Conservation (phyloP, 108 stramenopile species). For the Stephanodiscus minutulus region DNA sequence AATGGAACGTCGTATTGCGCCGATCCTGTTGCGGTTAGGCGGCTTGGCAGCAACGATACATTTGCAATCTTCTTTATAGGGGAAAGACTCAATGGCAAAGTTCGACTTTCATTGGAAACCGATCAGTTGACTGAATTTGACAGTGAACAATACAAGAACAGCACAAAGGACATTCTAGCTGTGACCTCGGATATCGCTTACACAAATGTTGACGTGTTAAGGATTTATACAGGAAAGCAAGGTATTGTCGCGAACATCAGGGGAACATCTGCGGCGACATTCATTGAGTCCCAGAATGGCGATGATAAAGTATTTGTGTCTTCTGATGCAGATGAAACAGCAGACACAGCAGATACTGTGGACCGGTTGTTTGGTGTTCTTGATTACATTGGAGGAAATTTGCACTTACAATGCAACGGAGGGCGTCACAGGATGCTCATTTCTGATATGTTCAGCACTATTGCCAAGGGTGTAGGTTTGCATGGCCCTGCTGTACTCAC, state of each 20-base stretch:
- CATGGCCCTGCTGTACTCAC: conserved; percentile 28
- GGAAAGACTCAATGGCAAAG: conserved; percentile 33
- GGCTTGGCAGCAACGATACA: conserved; percentile 16
- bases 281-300: conserved; percentile 24
- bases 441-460: conserved; percentile 37
- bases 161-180: conserved; percentile 35
- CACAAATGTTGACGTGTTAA: conserved; percentile 36
- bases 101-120: conserved; percentile 13
- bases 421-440: conserved; percentile 45
- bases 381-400: conserved; percentile 37
- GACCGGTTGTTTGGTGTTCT: conserved; percentile 39
- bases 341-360: conserved; percentile 12
- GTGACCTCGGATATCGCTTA: conserved; percentile 41
- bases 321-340: conserved; percentile 46
- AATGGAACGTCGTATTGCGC: conserved; percentile 21
- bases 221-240: conserved; percentile 23
- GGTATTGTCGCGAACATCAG: conserved; percentile 37
- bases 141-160: conserved; percentile 35
- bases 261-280: conserved; percentile 44
- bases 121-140: conserved; percentile 10
- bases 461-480: conserved; percentile 22
- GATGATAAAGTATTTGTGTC: conserved; percentile 45
- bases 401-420: conserved; percentile 20
- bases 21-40: conserved; percentile 29
- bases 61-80: conserved; percentile 38